Percentiles rank a stretch among this genome's conserved stretches.
Evolutionary conservation across 2,329 filamentous ascomycete genomes (phyloP).

Genomic region (Ceratocystis diversiconidia): DNA sequence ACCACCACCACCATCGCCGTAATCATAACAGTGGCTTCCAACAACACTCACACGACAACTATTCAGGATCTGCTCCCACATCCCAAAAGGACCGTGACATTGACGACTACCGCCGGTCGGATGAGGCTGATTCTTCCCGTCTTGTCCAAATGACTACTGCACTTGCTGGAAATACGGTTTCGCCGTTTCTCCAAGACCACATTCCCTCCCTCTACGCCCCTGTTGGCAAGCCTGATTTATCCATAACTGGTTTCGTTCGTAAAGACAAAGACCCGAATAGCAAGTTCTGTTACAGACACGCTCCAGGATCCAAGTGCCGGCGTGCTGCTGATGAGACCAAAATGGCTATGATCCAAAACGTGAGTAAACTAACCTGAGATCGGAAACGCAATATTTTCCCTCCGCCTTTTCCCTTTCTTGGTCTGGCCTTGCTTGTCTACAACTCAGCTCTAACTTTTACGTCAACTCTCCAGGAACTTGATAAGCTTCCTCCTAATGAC

Average conservation of each 20-base stretch:
- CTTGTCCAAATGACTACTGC: conserved; percentile 47
- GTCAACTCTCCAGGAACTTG: conserved; percentile 48
- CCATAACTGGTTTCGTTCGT: conserved; percentile 18
- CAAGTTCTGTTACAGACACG: conserved; percentile 89
- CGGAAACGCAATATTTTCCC: not conserved
- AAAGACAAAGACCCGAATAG: conserved; percentile 52
- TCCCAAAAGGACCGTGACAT: conserved; percentile 5
- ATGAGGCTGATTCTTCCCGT: conserved; percentile 24
- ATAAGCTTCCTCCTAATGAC: conserved; percentile 66
- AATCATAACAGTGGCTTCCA: not conserved
- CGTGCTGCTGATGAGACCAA: conserved; percentile 86
- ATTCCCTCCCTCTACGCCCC: conserved; percentile 83
- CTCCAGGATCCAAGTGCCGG: conserved; percentile 85
- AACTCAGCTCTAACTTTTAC: not conserved
- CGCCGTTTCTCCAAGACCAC: conserved; percentile 79
- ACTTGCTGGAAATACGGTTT: conserved; percentile 63
- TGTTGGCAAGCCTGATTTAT: conserved; percentile 41
- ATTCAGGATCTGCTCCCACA: not conserved
- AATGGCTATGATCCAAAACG: conserved; percentile 86
- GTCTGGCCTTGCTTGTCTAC: not conserved
- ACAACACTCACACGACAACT: not conserved
- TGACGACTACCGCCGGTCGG: conserved; percentile 12
- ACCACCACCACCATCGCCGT: not conserved
- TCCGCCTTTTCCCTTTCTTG: not conserved
- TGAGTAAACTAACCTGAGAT: conserved; percentile 31